These are phyloP conservation scores for Phialophora expanda DNA, from an alignment of 2,329 filamentous ascomycete genomes.

Conservation along the genomic window DNA sequence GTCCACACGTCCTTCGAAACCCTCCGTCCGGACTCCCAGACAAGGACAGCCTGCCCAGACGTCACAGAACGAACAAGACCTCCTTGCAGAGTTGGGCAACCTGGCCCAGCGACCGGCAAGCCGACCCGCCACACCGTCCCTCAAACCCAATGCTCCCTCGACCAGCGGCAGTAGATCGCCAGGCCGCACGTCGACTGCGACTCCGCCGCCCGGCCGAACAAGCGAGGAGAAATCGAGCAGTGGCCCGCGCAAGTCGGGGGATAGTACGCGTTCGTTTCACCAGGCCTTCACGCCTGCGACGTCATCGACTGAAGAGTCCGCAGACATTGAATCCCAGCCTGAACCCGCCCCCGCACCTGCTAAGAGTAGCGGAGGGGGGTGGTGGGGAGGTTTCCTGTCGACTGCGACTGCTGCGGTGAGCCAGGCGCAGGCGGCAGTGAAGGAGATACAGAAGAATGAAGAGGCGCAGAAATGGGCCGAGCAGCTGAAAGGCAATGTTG, in stretches of 20 bases:
- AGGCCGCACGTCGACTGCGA: constrained; percentile 58
- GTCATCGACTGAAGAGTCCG: constrained; percentile 57
- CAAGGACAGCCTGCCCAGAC: constrained; percentile 36
- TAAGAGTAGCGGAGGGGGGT: constrained; percentile 69
- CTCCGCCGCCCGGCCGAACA: constrained; percentile 57
- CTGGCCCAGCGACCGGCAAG: constrained; percentile 73
- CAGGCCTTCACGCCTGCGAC: constrained; percentile 73
- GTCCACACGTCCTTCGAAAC: constrained; percentile 43
- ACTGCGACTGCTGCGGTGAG: constrained; percentile 77
- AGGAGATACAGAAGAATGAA: constrained; percentile 94
- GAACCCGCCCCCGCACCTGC: constrained; percentile 63
- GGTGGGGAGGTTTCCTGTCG: constrained; percentile 86
- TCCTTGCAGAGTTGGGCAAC: constrained; percentile 85
- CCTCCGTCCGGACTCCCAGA: constrained; percentile 35
- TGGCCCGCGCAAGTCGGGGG: constrained; percentile 71
- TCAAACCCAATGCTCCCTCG: constrained; percentile 59
- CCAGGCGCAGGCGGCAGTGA: constrained; percentile 89
- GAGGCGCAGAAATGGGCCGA: constrained; percentile 96
- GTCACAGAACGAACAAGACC: constrained; percentile 65
- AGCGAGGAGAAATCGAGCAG: constrained; percentile 67
- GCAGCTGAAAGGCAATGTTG: constrained; percentile 88
- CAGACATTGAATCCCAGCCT: constrained; percentile 57
- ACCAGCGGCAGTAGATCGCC: constrained; percentile 57
- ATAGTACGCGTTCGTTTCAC: constrained; percentile 74
- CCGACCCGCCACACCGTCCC: constrained; percentile 80